These are phyloP conservation scores for Hibiscus trionum DNA, from an alignment of 345 rosid genomes.

Conservation along the genomic window DNA sequence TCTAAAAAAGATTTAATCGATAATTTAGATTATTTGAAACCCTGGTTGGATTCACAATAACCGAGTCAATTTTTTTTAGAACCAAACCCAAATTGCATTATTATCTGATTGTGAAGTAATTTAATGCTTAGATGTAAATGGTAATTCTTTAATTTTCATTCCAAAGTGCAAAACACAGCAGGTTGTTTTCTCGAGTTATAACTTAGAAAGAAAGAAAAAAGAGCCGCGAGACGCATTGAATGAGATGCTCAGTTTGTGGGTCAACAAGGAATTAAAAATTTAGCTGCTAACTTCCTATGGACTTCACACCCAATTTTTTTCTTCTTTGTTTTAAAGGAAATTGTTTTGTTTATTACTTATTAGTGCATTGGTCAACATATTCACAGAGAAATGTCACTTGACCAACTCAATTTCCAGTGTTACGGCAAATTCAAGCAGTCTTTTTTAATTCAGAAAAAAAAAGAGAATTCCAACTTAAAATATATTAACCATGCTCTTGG, in stretches of 20 bases:
- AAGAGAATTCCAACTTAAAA: neutral
- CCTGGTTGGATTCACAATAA: no score
- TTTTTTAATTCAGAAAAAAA: neutral
- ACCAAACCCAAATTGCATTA: neutral
- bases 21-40: no score
- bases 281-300: neutral
- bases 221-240: neutral
- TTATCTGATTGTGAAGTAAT: neutral
- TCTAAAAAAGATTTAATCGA: no score
- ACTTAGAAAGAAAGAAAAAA: neutral
- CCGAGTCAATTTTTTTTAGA: no score
- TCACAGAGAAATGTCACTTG: neutral
- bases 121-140: neutral
- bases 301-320: neutral
- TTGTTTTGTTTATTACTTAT: neutral
- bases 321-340: no score
- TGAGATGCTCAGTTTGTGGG: neutral
- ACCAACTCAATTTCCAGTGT: neutral
- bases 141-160: neutral
- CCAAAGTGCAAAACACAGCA: neutral
- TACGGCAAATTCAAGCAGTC: neutral
- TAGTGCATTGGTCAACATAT: neutral
- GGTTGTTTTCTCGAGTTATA: neutral
- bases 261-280: neutral
- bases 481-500: neutral